These are phyloP conservation scores for Boletus reticuloceps DNA, from an alignment of 768 basidiomycete genomes.

Conservation along the genomic window DNA sequence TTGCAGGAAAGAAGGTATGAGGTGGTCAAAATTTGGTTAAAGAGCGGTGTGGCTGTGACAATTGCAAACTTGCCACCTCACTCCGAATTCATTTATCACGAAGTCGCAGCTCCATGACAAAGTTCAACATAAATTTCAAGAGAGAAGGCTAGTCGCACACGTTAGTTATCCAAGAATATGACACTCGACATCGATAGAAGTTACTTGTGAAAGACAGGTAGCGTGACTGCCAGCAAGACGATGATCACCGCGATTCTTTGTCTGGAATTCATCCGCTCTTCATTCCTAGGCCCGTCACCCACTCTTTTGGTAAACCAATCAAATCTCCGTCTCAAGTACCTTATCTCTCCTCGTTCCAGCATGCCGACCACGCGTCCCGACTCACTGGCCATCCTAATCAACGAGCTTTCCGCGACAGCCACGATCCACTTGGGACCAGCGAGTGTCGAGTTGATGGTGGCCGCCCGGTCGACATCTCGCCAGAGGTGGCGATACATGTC, in stretches of 20 bases:
- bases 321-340: slow-evolving; percentile 41
- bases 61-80: too few species aligned
- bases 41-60: too few species aligned
- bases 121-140: too few species aligned
- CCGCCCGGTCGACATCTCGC: slow-evolving; percentile 37
- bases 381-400: slow-evolving; percentile 53
- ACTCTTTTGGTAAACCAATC: slow-evolving; percentile 52
- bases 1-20: too few species aligned
- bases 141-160: background rate
- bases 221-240: slow-evolving; percentile 2
- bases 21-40: too few species aligned
- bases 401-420: slow-evolving; percentile 47
- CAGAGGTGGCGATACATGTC: slow-evolving; percentile 50
- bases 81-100: too few species aligned
- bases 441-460: slow-evolving; percentile 34
- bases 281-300: slow-evolving; percentile 39
- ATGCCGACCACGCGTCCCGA: slow-evolving; percentile 45
- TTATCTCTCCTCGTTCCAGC: slow-evolving; percentile 42
- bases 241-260: slow-evolving; percentile 30
- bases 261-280: slow-evolving; percentile 43
- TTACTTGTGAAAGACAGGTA: background rate
- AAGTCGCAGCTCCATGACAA: too few species aligned
- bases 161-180: background rate
- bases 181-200: background rate
- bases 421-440: slow-evolving; percentile 35